These are phyloP conservation scores for Exophiala bonariae DNA, from an alignment of 2,329 filamentous ascomycete genomes.

Conservation along the genomic window DNA sequence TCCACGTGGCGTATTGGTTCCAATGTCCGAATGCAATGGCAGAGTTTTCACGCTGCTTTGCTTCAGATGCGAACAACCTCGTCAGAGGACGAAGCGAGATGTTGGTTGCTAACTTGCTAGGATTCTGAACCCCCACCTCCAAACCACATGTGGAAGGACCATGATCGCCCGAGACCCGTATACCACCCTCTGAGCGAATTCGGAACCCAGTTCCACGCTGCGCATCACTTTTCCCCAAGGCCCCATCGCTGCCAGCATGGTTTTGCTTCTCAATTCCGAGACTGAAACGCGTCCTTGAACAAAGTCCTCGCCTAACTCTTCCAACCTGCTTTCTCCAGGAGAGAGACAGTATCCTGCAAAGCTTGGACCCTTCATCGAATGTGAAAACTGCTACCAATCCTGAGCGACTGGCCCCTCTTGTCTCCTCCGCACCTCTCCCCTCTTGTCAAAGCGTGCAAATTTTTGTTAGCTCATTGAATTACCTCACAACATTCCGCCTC, in stretches of 20 bases:
- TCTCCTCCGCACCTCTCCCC: slow-evolving; percentile 15
- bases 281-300: too few relatives aligned
- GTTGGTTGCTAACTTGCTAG: too few relatives aligned
- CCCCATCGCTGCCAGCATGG: too few relatives aligned
- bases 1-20: slow-evolving; percentile 1
- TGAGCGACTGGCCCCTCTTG: background rate
- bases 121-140: slow-evolving; percentile 13
- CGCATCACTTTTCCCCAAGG: too few relatives aligned
- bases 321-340: background rate
- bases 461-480: slow-evolving; percentile 31
- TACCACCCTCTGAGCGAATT: too few relatives aligned
- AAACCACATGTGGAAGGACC: background rate
- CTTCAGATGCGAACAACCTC: background rate
- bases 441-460: slow-evolving; percentile 16
- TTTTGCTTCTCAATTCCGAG: too few relatives aligned
- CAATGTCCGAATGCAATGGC: background rate
- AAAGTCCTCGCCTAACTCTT: too few relatives aligned
- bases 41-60: slow-evolving; percentile 1
- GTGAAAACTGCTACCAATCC: too few relatives aligned
- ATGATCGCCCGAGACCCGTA: too few relatives aligned
- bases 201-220: too few relatives aligned
- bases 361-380: too few relatives aligned
- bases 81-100: background rate
- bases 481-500: slow-evolving; percentile 25
- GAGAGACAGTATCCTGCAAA: background rate